Evolutionary conservation across 257 asterid genomes (phyloP).

Genomic region (Petunia axillaris): DNA sequence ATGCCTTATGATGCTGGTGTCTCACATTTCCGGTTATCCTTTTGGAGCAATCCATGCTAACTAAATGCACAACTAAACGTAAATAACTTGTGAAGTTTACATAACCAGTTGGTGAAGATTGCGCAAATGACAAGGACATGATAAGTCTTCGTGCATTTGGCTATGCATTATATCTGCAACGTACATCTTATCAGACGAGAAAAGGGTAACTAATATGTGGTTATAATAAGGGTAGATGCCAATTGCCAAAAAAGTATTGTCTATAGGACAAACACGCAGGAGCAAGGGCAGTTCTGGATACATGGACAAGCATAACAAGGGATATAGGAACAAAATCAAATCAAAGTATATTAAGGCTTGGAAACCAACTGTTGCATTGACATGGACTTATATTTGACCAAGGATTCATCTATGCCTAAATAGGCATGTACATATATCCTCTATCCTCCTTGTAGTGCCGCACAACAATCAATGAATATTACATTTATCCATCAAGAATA

Average conservation of each 20-base stretch:
- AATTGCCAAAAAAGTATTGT: neutral
- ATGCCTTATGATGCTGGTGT: no score
- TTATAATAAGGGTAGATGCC: neutral
- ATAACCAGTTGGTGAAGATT: no score
- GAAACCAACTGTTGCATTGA: neutral
- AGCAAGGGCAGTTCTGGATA: neutral
- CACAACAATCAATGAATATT: slow-evolving; percentile 23
- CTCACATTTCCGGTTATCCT: no score
- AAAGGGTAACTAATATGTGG: no score
- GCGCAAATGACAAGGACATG: no score
- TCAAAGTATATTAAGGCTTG: neutral
- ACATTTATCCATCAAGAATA: slow-evolving; percentile 7
- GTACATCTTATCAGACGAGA: no score
- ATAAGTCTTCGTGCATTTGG: no score
- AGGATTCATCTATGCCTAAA: neutral
- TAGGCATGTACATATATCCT: neutral
- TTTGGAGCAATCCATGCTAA: no score
- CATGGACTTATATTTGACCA: neutral
- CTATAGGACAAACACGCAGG: neutral
- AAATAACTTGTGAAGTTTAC: no score
- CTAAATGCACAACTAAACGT: no score
- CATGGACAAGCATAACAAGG: neutral
- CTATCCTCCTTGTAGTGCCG: slow-evolving; percentile 2
- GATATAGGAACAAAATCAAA: neutral
- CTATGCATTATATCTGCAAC: no score